These are phyloP conservation scores for Colletotrichum graminicola DNA, from an alignment of 2,329 filamentous ascomycete genomes.

Conservation along the genomic window DNA sequence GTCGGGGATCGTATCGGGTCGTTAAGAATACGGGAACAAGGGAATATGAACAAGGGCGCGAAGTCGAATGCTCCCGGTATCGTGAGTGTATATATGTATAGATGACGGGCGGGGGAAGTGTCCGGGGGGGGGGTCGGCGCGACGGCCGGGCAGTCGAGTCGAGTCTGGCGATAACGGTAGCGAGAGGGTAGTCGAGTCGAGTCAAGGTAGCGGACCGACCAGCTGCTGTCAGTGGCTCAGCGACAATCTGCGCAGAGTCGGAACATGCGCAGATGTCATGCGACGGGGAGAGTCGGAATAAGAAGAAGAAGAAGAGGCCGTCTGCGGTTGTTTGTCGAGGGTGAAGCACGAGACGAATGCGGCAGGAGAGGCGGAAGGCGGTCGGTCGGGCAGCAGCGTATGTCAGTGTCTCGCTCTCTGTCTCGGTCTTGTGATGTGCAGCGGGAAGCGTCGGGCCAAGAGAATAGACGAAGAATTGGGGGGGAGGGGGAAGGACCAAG, in stretches of 20 bases:
- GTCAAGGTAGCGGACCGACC: slow-evolving; percentile 18
- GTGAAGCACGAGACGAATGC: neutral
- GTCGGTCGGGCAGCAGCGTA: slow-evolving; percentile 4
- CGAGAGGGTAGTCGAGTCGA: neutral
- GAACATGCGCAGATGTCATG: slow-evolving; percentile 38
- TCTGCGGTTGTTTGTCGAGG: slow-evolving; percentile 11
- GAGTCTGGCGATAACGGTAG: slow-evolving; percentile 13
- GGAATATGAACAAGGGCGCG: neutral
- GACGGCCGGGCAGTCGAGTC: slow-evolving; percentile 15
- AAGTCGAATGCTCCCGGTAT: slow-evolving; percentile 14
- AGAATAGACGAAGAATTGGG: neutral
- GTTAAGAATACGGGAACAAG: slow-evolving; percentile 10
- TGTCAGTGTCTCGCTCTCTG: neutral
- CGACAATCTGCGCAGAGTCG: slow-evolving; percentile 29
- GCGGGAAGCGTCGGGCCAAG: slow-evolving; percentile 13
- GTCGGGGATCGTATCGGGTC: slow-evolving; percentile 46
- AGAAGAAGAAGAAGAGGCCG: neutral
- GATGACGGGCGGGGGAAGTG: slow-evolving; percentile 5
- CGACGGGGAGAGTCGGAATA: neutral
- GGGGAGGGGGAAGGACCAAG: neutral
- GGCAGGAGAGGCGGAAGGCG: slow-evolving; percentile 5
- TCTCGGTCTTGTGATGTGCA: neutral
- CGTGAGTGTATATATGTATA: slow-evolving; percentile 15
- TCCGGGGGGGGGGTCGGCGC: slow-evolving; percentile 13
- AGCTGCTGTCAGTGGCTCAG: slow-evolving; percentile 37